Conservation (phyloP, 169 alveolate genomes). For the Perkinsus chesapeaki region DNA sequence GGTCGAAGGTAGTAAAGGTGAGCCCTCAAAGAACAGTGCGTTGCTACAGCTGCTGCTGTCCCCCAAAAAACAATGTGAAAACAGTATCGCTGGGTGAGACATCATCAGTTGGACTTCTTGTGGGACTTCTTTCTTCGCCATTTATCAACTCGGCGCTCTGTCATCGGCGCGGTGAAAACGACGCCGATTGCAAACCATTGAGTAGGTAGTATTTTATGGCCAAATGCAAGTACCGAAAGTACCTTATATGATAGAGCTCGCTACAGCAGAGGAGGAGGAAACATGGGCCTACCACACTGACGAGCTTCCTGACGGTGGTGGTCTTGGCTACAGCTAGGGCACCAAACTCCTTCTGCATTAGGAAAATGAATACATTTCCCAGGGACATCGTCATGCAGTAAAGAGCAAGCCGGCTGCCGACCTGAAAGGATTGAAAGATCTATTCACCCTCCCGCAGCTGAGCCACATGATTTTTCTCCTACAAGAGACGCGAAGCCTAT, state of each 20-base stretch:
- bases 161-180: constrained; percentile 3
- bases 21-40: background rate
- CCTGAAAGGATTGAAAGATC: background rate
- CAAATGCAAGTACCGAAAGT: background rate
- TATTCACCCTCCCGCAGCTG: background rate
- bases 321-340: background rate
- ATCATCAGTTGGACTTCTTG: background rate
- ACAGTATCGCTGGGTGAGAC: background rate
- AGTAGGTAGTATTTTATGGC: background rate
- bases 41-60: background rate
- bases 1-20: background rate
- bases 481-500: too few species aligned
- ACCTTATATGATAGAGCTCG: background rate
- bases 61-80: background rate
- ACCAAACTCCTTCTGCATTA: constrained; percentile 2
- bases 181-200: constrained; percentile 7
- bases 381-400: background rate
- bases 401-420: background rate
- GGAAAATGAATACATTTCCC: background rate
- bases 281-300: background rate
- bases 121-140: background rate
- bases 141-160: background rate
- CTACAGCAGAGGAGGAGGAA: background rate
- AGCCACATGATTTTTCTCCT: too few species aligned
- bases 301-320: constrained; percentile 2